Percentiles rank a stretch among this genome's conserved stretches.
phyloP scores from a whole-genome alignment of 2,329 filamentous ascomycete genomes.

The Diaporthe eres region DNA sequence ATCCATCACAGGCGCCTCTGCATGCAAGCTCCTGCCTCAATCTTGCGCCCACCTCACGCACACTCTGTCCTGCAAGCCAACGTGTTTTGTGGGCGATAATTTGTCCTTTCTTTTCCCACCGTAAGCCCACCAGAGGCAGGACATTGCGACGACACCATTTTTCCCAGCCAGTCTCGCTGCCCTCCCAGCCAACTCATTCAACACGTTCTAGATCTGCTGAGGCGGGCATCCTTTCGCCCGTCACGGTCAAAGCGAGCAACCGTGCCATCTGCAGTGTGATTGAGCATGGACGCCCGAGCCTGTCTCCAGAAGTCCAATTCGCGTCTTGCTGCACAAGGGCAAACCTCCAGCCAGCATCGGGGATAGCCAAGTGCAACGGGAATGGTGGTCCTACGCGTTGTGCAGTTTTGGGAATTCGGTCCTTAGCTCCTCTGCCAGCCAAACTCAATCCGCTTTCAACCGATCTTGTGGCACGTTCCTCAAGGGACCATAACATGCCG shows the following conservation, averaged over 20 bases:
- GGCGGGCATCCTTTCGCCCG: neutral
- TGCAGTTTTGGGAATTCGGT: slow-evolving; percentile 11
- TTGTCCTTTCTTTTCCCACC: neutral
- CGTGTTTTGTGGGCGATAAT: neutral
- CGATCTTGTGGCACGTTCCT: slow-evolving; percentile 14
- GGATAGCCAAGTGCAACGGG: neutral
- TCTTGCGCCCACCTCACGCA: slow-evolving; percentile 9
- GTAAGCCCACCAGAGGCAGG: neutral
- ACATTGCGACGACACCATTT: neutral
- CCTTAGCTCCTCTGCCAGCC: neutral
- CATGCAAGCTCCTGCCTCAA: slow-evolving; percentile 31
- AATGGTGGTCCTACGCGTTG: neutral
- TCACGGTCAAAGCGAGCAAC: slow-evolving; percentile 29
- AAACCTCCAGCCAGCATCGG: neutral
- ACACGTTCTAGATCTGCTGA: slow-evolving; percentile 1
- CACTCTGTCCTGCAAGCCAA: neutral
- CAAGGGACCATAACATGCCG: neutral
- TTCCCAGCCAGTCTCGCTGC: neutral
- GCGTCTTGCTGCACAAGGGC: neutral
- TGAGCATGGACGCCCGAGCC: slow-evolving; percentile 7
- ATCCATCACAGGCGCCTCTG: slow-evolving; percentile 12
- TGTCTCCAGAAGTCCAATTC: neutral
- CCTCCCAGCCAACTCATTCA: neutral
- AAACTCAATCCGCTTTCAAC: slow-evolving; percentile 11
- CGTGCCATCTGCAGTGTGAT: slow-evolving; percentile 27